A percentile compares a stretch with the other conserved stretches of the same genome.
phyloP scores from a whole-genome alignment of 2,329 filamentous ascomycete species.

The Cryphonectria nitschkei region DNA sequence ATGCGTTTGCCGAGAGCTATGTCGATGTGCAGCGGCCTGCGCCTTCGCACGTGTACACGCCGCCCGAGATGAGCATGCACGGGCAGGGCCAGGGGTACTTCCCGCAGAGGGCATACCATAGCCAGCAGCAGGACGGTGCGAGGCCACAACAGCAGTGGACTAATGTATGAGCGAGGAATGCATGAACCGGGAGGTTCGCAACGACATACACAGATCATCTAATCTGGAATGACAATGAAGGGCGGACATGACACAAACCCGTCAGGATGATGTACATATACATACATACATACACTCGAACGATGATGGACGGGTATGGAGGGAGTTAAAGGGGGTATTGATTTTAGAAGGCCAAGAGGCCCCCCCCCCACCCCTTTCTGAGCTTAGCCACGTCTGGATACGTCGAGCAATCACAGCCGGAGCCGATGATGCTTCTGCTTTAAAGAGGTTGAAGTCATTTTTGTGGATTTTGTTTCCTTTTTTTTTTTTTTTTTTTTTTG shows the following conservation, averaged over 20 bases:
- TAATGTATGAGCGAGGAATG: not conserved
- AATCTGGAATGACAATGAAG: not conserved
- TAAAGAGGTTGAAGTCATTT: not conserved
- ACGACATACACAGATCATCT: not conserved
- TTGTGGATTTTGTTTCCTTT: not conserved
- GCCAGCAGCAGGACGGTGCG: not conserved
- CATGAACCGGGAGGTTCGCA: not conserved
- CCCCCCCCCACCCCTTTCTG: not conserved
- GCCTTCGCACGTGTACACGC: constrained; percentile 10
- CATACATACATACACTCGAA: not conserved
- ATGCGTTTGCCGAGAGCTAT: not conserved
- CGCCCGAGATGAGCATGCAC: not conserved
- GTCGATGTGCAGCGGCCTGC: not conserved
- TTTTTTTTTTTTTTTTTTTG: not conserved
- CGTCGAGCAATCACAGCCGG: not conserved
- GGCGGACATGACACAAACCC: too few species aligned
- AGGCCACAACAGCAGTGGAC: constrained; percentile 9
- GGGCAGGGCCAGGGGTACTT: constrained; percentile 8
- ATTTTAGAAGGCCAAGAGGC: not conserved
- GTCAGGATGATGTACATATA: not conserved
- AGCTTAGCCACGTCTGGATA: constrained; percentile 3
- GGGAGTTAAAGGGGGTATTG: not conserved
- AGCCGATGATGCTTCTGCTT: not conserved
- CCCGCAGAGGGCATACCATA: constrained; percentile 1
- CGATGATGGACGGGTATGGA: not conserved